phyloP scores from a whole-genome alignment of 371 early-diverging fungal species.

The Mycotypha africana region DNA sequence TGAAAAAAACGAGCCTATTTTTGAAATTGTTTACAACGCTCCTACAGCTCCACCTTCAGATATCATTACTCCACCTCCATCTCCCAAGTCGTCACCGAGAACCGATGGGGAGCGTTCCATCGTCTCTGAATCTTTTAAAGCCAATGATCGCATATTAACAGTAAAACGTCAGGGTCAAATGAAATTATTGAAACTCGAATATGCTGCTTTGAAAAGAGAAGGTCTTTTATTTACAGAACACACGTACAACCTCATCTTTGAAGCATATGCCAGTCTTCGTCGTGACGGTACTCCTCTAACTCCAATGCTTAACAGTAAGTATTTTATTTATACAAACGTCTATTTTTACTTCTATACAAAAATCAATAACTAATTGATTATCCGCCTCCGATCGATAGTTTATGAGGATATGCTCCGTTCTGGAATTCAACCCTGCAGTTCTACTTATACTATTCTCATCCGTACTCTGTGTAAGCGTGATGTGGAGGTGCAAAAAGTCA shows the following conservation, averaged over 20 bases:
- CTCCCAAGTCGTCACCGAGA: slow-evolving; percentile 18
- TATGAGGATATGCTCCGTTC: slow-evolving; percentile 42
- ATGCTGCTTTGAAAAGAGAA: slow-evolving; percentile 28
- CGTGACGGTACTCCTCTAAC: slow-evolving; percentile 31
- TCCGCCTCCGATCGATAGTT: too few species aligned
- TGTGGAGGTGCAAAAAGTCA: slow-evolving; percentile 44
- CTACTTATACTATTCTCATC: slow-evolving; percentile 38
- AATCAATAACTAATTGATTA: too few species aligned
- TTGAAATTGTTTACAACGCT: slow-evolving; percentile 12
- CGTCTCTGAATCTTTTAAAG: slow-evolving; percentile 13
- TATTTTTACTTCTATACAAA: neutral
- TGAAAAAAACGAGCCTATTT: slow-evolving; percentile 7
- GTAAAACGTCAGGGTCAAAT: slow-evolving; percentile 32
- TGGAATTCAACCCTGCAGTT: slow-evolving; percentile 30
- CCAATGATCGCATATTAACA: slow-evolving; percentile 22
- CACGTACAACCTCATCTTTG: slow-evolving; percentile 40
- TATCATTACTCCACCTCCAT: slow-evolving; percentile 28
- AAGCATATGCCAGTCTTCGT: slow-evolving; percentile 29
- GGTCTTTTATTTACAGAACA: slow-evolving; percentile 23
- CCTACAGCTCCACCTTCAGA: too few species aligned
- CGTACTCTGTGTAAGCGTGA: slow-evolving; percentile 43
- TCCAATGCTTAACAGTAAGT: slow-evolving; percentile 31
- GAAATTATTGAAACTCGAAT: slow-evolving; percentile 25
- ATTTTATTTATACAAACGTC: neutral
- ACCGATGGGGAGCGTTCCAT: neutral